phyloP scores from a whole-genome alignment of 2,329 filamentous ascomycete species.

The Achaetomium macrosporum region DNA sequence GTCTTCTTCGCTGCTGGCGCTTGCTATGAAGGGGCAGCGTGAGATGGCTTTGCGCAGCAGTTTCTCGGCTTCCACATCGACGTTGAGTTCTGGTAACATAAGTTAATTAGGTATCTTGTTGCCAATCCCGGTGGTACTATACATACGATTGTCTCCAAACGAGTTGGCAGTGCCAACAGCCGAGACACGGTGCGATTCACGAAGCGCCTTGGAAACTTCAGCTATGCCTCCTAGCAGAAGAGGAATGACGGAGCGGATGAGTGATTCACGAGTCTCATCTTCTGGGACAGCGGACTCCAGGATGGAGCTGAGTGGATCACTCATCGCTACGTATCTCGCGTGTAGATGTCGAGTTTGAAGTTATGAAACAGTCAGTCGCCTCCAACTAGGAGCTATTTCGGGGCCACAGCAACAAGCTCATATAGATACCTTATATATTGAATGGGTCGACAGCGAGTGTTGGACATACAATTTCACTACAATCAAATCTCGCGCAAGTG shows the following conservation, averaged over 20 bases:
- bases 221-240: slow-evolving; percentile 40
- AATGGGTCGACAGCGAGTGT: too few species aligned
- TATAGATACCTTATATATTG: too few species aligned
- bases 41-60: slow-evolving; percentile 41
- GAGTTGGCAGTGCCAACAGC: slow-evolving; percentile 46
- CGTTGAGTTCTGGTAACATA: slow-evolving; percentile 41
- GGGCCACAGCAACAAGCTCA: too few species aligned
- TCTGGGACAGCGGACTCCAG: slow-evolving; percentile 7
- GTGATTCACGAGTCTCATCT: slow-evolving; percentile 19
- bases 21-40: slow-evolving; percentile 39
- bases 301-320: too few species aligned
- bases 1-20: slow-evolving; percentile 57
- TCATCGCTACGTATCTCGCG: too few species aligned
- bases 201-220: slow-evolving; percentile 41
- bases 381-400: too few species aligned
- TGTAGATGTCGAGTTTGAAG: too few species aligned
- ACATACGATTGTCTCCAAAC: slow-evolving; percentile 49
- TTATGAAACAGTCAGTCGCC: too few species aligned
- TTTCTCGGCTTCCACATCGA: slow-evolving; percentile 48
- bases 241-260: slow-evolving; percentile 44
- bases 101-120: too few species aligned
- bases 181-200: slow-evolving; percentile 40
- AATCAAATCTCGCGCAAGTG: too few species aligned
- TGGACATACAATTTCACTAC: too few species aligned
- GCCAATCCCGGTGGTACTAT: too few species aligned